A percentile compares a stretch with the other conserved stretches of the same genome.
These are phyloP conservation scores for Eutrema yunnanense DNA, from an alignment of 345 rosid species.

Conservation along the genomic window DNA sequence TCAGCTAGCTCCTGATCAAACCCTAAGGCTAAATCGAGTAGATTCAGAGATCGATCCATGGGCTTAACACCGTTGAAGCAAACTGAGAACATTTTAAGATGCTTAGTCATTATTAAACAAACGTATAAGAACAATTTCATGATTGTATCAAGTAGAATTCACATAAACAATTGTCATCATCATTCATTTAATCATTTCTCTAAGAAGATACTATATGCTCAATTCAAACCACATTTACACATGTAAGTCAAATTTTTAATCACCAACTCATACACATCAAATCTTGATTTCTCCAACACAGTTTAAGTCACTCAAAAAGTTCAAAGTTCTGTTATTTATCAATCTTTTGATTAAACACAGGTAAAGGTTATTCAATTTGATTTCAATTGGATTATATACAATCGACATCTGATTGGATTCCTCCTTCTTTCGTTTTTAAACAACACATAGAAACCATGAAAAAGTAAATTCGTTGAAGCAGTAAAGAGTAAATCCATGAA, in stretches of 20 bases:
- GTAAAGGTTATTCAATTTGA: background rate
- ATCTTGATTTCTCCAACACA: background rate
- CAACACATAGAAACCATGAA: background rate
- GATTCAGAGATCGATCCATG: conserved; percentile 46
- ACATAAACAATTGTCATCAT: no score
- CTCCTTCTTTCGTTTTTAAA: no score
- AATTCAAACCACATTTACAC: background rate
- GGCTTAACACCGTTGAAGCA: background rate
- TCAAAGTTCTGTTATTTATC: background rate
- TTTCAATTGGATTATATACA: background rate
- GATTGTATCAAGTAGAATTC: no score
- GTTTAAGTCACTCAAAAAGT: background rate
- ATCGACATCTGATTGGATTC: no score
- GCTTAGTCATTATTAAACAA: background rate
- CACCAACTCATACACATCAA: background rate
- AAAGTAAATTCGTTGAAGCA: background rate
- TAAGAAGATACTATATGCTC: background rate
- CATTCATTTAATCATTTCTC: background rate
- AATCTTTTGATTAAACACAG: background rate
- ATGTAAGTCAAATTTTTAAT: background rate
- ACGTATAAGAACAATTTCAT: no score
- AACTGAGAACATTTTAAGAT: background rate
- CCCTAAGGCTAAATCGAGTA: conserved; percentile 68
- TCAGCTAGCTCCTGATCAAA: conserved; percentile 34
- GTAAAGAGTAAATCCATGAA: background rate